Conservation (phyloP, 495 filamentous ascomycete species). For the Hyaloscypha hepaticicola region DNA sequence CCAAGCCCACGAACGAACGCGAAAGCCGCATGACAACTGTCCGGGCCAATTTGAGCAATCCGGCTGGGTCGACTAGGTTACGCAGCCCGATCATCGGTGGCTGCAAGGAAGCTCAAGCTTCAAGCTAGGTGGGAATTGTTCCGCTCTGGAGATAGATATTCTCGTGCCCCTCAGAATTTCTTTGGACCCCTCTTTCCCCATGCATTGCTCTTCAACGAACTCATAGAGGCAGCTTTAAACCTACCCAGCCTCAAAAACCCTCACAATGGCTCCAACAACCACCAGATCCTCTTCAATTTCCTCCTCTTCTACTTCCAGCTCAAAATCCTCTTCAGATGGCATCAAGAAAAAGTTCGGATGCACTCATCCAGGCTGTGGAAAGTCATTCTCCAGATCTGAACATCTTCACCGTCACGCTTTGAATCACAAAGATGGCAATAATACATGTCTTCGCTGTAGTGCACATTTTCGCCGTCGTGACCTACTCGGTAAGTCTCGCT, state of each 20-base stretch:
- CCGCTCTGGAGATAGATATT: slow-evolving; percentile 22
- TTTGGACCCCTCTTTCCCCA: slow-evolving; percentile 22
- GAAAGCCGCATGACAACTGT: slow-evolving; percentile 11
- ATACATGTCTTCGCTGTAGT: slow-evolving; percentile 54
- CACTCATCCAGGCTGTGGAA: slow-evolving; percentile 46
- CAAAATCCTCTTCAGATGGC: slow-evolving; percentile 31
- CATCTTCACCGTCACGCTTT: slow-evolving; percentile 59
- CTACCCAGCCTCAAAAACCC: neutral
- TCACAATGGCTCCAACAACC: slow-evolving; percentile 28
- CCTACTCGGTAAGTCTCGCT: slow-evolving; percentile 45
- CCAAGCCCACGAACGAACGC: neutral
- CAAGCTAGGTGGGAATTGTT: slow-evolving; percentile 21
- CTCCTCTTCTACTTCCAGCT: slow-evolving; percentile 22
- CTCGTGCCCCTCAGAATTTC: slow-evolving; percentile 17
- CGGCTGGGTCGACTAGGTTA: slow-evolving; percentile 6
- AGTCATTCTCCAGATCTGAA: slow-evolving; percentile 58
- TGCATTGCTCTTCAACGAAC: neutral
- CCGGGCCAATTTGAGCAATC: slow-evolving; percentile 10
- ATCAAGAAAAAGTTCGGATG: slow-evolving; percentile 44
- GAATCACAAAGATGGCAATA: slow-evolving; percentile 55
- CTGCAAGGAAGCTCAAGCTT: slow-evolving; percentile 17
- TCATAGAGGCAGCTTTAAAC: neutral
- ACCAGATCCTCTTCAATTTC: slow-evolving; percentile 28
- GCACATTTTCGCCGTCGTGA: slow-evolving; percentile 58
- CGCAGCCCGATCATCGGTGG: slow-evolving; percentile 27